Percentiles rank a stretch among this genome's conserved stretches.
These are phyloP conservation scores for Aspergillus costaricaensis DNA, from an alignment of 2,329 filamentous ascomycete species.

Conservation along the genomic window DNA sequence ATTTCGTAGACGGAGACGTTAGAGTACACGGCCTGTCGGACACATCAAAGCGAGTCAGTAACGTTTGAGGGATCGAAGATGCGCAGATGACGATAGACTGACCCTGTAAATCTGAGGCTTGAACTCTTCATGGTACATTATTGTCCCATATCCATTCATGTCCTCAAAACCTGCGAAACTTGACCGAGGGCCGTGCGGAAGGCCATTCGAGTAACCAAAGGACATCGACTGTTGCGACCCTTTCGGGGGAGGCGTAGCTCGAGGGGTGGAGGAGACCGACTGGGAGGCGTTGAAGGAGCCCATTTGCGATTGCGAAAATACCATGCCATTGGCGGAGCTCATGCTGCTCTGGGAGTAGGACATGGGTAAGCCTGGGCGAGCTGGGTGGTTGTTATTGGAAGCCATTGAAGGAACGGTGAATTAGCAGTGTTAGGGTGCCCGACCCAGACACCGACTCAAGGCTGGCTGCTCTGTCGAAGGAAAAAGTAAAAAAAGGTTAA, in stretches of 20 bases:
- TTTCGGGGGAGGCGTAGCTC: slow-evolving; percentile 47
- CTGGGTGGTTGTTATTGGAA: slow-evolving; percentile 32
- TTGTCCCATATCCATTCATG: slow-evolving; percentile 42
- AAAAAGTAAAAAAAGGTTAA: neutral
- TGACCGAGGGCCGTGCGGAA: slow-evolving; percentile 33
- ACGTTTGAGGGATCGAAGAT: neutral
- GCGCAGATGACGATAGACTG: slow-evolving; percentile 18
- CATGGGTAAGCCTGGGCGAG: slow-evolving; percentile 35
- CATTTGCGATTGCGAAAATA: slow-evolving; percentile 44
- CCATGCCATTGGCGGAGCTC: slow-evolving; percentile 41
- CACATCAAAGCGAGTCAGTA: slow-evolving; percentile 16
- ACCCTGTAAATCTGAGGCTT: slow-evolving; percentile 53
- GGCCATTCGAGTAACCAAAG: slow-evolving; percentile 42
- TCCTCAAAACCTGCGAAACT: slow-evolving; percentile 45
- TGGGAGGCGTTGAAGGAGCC: slow-evolving; percentile 48
- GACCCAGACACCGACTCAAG: slow-evolving; percentile 7
- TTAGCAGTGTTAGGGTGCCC: slow-evolving; percentile 7
- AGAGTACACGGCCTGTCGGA: slow-evolving; percentile 76
- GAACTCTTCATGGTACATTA: slow-evolving; percentile 42
- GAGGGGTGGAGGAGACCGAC: slow-evolving; percentile 48
- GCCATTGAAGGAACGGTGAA: slow-evolving; percentile 27
- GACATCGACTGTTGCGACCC: slow-evolving; percentile 48
- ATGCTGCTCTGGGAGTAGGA: slow-evolving; percentile 44
- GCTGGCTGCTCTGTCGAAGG: neutral
- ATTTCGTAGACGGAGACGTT: slow-evolving; percentile 97